A percentile compares a stretch with the other conserved stretches of the same genome.
These are phyloP conservation scores for Leucogyrophana mollusca DNA, from an alignment of 768 basidiomycete genomes.

Conservation along the genomic window DNA sequence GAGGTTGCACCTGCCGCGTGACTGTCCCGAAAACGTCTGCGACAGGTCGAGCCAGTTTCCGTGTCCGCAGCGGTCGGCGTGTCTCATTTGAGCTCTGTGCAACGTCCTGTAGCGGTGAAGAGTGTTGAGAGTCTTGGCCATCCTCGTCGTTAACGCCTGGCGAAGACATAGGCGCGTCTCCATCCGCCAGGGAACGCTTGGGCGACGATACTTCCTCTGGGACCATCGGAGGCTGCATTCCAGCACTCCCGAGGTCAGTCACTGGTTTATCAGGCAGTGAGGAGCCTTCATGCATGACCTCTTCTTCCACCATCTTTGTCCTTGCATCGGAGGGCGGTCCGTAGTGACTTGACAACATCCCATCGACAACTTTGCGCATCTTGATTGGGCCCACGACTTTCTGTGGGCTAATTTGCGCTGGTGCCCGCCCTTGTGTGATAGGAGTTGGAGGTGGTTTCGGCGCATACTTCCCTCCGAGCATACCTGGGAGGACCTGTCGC, in stretches of 20 bases:
- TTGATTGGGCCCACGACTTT: conserved; percentile 28
- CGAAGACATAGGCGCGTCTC: conserved; percentile 1
- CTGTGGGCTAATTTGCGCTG: conserved; percentile 13
- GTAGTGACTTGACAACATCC: conserved; percentile 32
- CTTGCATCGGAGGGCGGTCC: conserved; percentile 10
- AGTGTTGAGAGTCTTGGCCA: not conserved
- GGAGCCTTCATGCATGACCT: not conserved
- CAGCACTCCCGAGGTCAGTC: too few relatives aligned
- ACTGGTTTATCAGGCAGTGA: too few relatives aligned
- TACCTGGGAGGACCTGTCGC: conserved; percentile 37
- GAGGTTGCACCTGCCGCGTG: conserved; percentile 32
- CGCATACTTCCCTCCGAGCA: conserved; percentile 27
- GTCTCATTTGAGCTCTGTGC: conserved; percentile 12
- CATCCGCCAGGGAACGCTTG: too few relatives aligned
- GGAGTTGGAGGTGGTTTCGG: conserved; percentile 15
- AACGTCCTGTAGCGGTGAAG: conserved; percentile 2
- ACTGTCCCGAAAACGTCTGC: conserved; percentile 38
- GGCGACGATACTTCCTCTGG: too few relatives aligned
- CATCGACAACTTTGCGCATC: conserved; percentile 39
- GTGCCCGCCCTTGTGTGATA: conserved; percentile 4
- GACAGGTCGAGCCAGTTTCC: conserved; percentile 37
- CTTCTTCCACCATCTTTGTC: conserved; percentile 9
- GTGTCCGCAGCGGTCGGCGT: conserved; percentile 52
- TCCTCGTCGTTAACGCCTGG: conserved; percentile 12
- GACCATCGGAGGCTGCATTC: too few relatives aligned